Evolutionary conservation across 768 basidiomycete species (phyloP).

Genomic region (Ramaria sp.): DNA sequence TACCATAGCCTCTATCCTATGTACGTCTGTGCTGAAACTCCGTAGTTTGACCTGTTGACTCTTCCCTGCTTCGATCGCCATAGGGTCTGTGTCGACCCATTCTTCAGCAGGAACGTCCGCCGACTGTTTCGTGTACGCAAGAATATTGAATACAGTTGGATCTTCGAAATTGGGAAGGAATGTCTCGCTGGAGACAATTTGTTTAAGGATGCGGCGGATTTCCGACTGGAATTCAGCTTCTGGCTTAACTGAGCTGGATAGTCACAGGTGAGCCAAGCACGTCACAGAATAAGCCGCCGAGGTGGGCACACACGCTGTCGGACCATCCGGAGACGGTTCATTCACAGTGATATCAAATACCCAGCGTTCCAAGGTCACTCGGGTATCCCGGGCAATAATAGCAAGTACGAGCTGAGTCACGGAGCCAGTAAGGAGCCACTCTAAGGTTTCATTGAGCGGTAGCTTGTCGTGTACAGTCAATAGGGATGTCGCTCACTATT

Average conservation of each 20-base stretch:
- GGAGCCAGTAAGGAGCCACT: constrained; percentile 87
- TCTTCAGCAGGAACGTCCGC: constrained; percentile 87
- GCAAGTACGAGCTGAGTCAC: constrained; percentile 92
- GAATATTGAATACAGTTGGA: constrained; percentile 93
- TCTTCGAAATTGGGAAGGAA: constrained; percentile 94
- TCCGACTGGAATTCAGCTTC: constrained; percentile 92
- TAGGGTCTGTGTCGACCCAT: constrained; percentile 93
- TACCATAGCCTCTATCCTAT: constrained; percentile 95
- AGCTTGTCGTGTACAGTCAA: background rate
- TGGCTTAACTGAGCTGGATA: constrained; percentile 47
- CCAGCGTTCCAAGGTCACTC: constrained; percentile 91
- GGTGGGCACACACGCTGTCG: constrained; percentile 35
- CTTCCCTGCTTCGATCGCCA: constrained; percentile 87
- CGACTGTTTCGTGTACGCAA: constrained; percentile 89
- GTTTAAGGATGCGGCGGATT: constrained; percentile 95
- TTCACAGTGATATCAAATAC: constrained; percentile 92
- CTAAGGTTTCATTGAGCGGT: constrained; percentile 28
- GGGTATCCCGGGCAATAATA: constrained; percentile 90
- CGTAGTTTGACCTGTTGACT: constrained; percentile 90
- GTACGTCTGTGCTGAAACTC: constrained; percentile 96
- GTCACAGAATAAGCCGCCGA: constrained; percentile 9
- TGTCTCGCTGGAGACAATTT: constrained; percentile 94
- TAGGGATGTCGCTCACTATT: constrained; percentile 50
- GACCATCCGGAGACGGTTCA: constrained; percentile 42
- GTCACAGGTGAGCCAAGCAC: constrained; percentile 1